Evolutionary conservation across 2,329 filamentous ascomycete species (phyloP).

Genomic region (Fusarium liriodendri): DNA sequence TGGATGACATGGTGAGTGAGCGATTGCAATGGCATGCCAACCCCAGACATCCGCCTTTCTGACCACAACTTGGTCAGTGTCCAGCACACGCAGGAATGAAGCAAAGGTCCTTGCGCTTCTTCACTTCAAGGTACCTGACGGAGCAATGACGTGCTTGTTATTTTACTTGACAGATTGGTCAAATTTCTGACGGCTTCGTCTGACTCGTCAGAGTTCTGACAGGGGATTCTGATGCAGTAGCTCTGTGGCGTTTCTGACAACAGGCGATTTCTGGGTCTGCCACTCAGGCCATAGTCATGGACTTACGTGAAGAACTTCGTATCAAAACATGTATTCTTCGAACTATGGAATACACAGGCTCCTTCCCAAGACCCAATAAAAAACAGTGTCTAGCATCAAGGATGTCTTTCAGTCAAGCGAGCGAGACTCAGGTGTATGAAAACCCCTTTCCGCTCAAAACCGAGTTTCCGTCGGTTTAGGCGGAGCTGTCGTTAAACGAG

Average conservation of each 20-base stretch:
- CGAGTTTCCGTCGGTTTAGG: background rate
- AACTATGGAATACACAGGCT: background rate
- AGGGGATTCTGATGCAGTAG: too few relatives aligned
- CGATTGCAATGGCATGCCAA: too few relatives aligned
- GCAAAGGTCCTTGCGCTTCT: background rate
- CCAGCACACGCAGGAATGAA: background rate
- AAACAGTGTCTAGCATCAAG: background rate
- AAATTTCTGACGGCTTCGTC: too few relatives aligned
- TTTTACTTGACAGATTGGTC: too few relatives aligned
- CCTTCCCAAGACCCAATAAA: background rate
- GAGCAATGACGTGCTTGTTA: too few relatives aligned
- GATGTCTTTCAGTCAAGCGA: background rate
- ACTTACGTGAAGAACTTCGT: too few relatives aligned
- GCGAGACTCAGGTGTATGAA: background rate
- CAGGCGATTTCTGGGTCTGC: background rate
- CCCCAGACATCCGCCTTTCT: background rate
- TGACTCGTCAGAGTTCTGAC: too few relatives aligned
- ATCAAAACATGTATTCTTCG: background rate
- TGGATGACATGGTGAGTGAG: too few relatives aligned
- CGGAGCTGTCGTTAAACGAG: background rate
- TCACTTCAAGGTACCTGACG: too few relatives aligned
- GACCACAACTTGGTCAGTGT: background rate
- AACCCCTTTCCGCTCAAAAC: background rate
- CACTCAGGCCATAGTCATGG: background rate
- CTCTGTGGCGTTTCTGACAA: background rate